Conservation (phyloP, 2,329 filamentous ascomycete genomes). For the Pochonia chlamydosporia region DNA sequence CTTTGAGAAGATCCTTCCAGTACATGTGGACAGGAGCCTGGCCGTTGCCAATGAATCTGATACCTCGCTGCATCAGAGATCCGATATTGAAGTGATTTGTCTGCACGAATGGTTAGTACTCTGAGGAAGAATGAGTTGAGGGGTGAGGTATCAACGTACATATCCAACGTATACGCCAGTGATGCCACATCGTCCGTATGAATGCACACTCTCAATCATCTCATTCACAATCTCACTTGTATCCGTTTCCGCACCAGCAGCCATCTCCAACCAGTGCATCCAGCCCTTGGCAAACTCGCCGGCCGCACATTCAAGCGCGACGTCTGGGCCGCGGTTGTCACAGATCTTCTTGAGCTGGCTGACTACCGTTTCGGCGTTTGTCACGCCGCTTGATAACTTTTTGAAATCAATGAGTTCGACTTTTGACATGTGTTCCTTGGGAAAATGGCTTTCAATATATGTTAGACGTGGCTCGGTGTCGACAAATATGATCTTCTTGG, state of each 20-base stretch:
- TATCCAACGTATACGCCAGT: conserved; percentile 65
- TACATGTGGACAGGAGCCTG: conserved; percentile 74
- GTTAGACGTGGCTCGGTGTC: conserved; percentile 68
- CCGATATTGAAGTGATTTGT: conserved; percentile 82
- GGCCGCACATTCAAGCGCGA: conserved; percentile 60
- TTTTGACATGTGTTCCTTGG: conserved; percentile 40
- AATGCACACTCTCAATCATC: conserved; percentile 69
- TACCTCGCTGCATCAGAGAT: conserved; percentile 79
- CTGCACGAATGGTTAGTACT: conserved; percentile 24
- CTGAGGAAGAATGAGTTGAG: neutral
- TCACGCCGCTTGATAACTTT: conserved; percentile 51
- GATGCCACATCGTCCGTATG: conserved; percentile 68
- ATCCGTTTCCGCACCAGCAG: conserved; percentile 71
- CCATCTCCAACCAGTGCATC: conserved; percentile 52
- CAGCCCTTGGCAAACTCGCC: conserved; percentile 58
- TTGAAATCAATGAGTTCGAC: conserved; percentile 66
- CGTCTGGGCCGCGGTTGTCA: conserved; percentile 67
- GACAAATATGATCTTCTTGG: conserved; percentile 70
- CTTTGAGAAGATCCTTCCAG: conserved; percentile 69
- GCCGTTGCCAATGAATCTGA: conserved; percentile 65
- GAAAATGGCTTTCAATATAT: conserved; percentile 58
- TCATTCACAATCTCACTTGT: conserved; percentile 77
- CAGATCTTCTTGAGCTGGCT: conserved; percentile 68
- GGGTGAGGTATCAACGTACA: conserved; percentile 31
- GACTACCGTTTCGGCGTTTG: conserved; percentile 57